Conservation (phyloP, 495 filamentous ascomycete genomes). For the Penicillium bovifimosum region DNA sequence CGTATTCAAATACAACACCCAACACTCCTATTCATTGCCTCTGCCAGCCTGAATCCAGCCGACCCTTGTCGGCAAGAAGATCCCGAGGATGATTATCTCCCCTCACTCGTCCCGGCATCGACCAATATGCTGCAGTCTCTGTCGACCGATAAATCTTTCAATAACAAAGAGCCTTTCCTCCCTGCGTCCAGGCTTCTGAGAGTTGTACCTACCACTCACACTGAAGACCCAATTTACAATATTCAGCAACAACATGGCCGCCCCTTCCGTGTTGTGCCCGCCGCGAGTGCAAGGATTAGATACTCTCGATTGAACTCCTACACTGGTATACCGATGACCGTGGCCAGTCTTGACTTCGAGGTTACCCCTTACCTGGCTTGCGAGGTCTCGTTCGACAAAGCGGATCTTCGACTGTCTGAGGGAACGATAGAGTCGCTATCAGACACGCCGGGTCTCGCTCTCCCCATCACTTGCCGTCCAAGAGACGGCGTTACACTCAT, state of each 20-base stretch:
- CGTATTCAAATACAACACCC: slow-evolving; percentile 73
- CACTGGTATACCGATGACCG: slow-evolving; percentile 57
- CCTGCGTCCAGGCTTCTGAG: slow-evolving; percentile 74
- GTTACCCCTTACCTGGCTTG: slow-evolving; percentile 76
- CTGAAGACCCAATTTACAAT: slow-evolving; percentile 56
- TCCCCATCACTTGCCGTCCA: slow-evolving; percentile 67
- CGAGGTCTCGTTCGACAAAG: slow-evolving; percentile 61
- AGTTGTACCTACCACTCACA: slow-evolving; percentile 60
- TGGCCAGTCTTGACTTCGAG: slow-evolving; percentile 83
- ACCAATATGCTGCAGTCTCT: slow-evolving; percentile 80
- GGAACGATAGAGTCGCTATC: slow-evolving; percentile 67
- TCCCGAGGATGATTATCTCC: slow-evolving; percentile 67
- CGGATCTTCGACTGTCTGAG: slow-evolving; percentile 58
- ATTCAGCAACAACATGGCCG: slow-evolving; percentile 56
- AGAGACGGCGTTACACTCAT: slow-evolving; percentile 82
- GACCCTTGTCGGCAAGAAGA: slow-evolving; percentile 44
- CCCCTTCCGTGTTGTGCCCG: slow-evolving; percentile 67
- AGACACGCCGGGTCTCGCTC: slow-evolving; percentile 47
- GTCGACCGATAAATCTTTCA: slow-evolving; percentile 59
- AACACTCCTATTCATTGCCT: slow-evolving; percentile 68
- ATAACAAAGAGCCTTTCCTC: slow-evolving; percentile 63
- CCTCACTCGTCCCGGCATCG: slow-evolving; percentile 66
- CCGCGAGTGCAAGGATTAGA: slow-evolving; percentile 76
- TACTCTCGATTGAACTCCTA: slow-evolving; percentile 68
- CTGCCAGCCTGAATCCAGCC: slow-evolving; percentile 58